A percentile compares a stretch with the other conserved stretches of the same genome.
These are phyloP conservation scores for Arthrinium phaeospermum DNA, from an alignment of 2,329 filamentous ascomycete species.

Conservation along the genomic window DNA sequence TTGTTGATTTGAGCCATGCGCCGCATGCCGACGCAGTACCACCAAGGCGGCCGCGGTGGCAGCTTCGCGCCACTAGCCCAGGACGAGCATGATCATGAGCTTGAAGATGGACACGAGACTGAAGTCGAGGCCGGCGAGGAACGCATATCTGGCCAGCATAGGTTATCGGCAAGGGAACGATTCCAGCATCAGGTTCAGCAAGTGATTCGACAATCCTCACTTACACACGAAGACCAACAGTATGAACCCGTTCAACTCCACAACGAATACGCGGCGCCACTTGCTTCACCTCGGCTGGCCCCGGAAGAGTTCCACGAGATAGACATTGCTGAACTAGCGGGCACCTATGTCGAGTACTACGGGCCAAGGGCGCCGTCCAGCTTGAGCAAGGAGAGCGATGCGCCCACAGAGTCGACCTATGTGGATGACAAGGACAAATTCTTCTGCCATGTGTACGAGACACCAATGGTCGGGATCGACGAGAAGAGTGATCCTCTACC, in stretches of 20 bases:
- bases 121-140: slow-evolving; percentile 16
- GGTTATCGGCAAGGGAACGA: slow-evolving; percentile 8
- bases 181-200: slow-evolving; percentile 21
- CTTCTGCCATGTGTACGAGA: background rate
- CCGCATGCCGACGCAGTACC: slow-evolving; percentile 11
- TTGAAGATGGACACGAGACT: background rate
- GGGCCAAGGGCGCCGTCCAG: slow-evolving; percentile 23
- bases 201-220: slow-evolving; percentile 19
- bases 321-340: slow-evolving; percentile 21
- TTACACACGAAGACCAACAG: background rate
- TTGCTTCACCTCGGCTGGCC: background rate
- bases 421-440: slow-evolving; percentile 13
- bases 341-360: slow-evolving; percentile 21
- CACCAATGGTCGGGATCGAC: background rate
- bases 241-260: slow-evolving; percentile 18
- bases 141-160: slow-evolving; percentile 11
- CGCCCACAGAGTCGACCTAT: slow-evolving; percentile 19
- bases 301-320: slow-evolving; percentile 11
- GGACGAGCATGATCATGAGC: slow-evolving; percentile 4
- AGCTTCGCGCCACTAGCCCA: slow-evolving; percentile 24
- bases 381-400: slow-evolving; percentile 22
- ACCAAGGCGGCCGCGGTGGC: slow-evolving; percentile 14
- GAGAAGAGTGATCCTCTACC: background rate
- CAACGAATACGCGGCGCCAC: background rate
- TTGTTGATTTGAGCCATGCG: slow-evolving; percentile 16